Evolutionary conservation across 163 green algal species (phyloP).

Genomic region (Scenedesmus sp.): DNA sequence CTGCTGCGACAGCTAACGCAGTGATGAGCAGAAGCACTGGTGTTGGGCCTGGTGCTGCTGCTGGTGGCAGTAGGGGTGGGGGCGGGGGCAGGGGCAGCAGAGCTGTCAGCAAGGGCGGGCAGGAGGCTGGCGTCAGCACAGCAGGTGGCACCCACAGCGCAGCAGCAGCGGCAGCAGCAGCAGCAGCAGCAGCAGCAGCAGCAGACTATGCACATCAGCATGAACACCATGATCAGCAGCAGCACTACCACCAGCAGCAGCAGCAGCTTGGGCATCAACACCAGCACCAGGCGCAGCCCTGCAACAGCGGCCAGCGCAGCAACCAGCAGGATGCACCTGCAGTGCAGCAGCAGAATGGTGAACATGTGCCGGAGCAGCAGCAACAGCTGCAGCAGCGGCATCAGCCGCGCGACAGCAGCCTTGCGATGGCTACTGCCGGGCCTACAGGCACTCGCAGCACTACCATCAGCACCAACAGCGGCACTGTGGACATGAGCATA

Average conservation of each 20-base stretch:
- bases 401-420: slow-evolving; percentile 56
- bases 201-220: background rate
- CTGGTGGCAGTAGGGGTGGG: slow-evolving; percentile 3
- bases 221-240: background rate
- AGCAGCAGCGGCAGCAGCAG: slow-evolving; percentile 11
- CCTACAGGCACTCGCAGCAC: slow-evolving; percentile 44
- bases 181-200: slow-evolving; percentile 4
- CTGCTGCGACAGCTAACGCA: slow-evolving; percentile 39
- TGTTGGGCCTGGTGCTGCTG: background rate
- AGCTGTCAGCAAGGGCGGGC: background rate
- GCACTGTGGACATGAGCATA: slow-evolving; percentile 57
- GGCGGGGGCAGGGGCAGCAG: slow-evolving; percentile 10
- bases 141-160: background rate
- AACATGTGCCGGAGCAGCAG: background rate
- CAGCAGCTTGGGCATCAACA: background rate
- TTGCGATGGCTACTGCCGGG: slow-evolving; percentile 55
- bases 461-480: slow-evolving; percentile 58
- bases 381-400: background rate
- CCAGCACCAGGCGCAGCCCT: background rate
- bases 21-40: background rate
- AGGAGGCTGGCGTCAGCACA: no score
- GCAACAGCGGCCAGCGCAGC: slow-evolving; percentile 13
- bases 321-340: slow-evolving; percentile 11
- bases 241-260: background rate
- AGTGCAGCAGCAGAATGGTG: background rate